Conservation (phyloP, 2,329 filamentous ascomycete genomes). For the Pseudofabraea citricarpa region DNA sequence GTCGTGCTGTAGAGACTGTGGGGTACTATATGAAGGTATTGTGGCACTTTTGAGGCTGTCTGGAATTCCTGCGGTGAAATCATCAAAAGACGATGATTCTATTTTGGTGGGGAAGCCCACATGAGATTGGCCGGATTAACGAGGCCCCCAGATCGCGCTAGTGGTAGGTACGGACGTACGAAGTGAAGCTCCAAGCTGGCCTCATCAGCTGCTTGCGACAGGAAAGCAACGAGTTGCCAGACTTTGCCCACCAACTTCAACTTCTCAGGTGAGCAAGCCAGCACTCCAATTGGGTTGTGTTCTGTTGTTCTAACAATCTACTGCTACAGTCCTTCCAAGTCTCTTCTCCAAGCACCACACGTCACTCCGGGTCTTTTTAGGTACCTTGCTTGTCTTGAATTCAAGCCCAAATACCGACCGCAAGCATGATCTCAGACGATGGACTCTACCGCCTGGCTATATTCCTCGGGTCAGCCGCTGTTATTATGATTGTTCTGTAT, state of each 20-base stretch:
- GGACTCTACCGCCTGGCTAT: conserved; percentile 89
- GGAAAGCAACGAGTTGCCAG: conserved; percentile 10
- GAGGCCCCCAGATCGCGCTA: conserved; percentile 13
- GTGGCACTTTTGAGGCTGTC: conserved; percentile 2
- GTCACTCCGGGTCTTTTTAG: too few species aligned
- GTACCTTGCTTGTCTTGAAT: too few species aligned
- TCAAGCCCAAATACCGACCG: too few species aligned
- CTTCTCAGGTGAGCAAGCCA: neutral
- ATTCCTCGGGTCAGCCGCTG: conserved; percentile 82
- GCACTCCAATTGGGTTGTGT: too few species aligned
- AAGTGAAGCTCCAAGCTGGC: conserved; percentile 29
- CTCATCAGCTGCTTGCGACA: conserved; percentile 12
- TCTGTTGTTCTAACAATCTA: too few species aligned
- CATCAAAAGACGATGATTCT: conserved; percentile 12
- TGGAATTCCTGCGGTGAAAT: conserved; percentile 14
- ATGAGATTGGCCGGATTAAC: conserved; percentile 17
- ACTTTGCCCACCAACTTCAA: neutral
- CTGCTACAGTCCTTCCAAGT: too few species aligned
- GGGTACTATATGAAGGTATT: conserved; percentile 5
- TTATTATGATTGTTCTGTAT: conserved; percentile 91
- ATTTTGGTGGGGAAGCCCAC: conserved; percentile 15
- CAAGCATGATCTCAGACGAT: conserved; percentile 88
- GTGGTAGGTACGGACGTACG: conserved; percentile 12
- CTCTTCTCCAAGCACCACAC: too few species aligned
- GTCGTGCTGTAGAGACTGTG: neutral